Base-by-base conservation (phyloP, 2,329 filamentous ascomycete genomes). In the Apiospora hydei region DNA sequence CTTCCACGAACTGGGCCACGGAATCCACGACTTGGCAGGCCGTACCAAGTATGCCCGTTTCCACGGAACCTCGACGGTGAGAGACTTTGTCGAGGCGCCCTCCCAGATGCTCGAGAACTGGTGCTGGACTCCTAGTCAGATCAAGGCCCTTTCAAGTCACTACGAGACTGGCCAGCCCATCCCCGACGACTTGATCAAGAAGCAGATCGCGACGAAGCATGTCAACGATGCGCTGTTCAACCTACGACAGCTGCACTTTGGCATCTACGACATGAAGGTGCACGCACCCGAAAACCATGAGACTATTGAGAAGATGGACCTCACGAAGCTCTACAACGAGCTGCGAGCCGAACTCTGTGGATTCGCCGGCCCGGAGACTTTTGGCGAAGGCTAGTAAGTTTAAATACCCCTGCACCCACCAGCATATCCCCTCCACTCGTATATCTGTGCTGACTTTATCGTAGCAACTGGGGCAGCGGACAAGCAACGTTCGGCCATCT, bases 401-500 rank as follows among this genome's bases (percentile, higher is more conserved):
- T 41, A 14, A 41, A 57, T n/a, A n/a, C n/a, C n/a, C n/a, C n/a
- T n/a, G n/a, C n/a, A n/a, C n/a, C n/a, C n/a, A n/a, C n/a, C n/a
- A n/a, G n/a, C n/a, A n/a, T n/a, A n/a, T n/a, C n/a, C n/a, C n/a
- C n/a, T n/a, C n/a, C n/a, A n/a, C n/a, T n/a, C n/a, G n/a, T n/a
- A n/a, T n/a, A n/a, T n/a, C n/a, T n/a, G n/a, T n/a, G n/a, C n/a
- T 64, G 34, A 64, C 57, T n/a, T 24, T 41, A n/a, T 41, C 67
- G 73, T 64, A 89, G 88, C 80, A 86, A 87, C 73, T 95, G 93
- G 92, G 93, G 92, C 53, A 89, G 95, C 77, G 93, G 93, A 16
- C 90, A 95, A 78, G 92, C 93, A 7, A 94, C 91, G 0, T 95
- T 96, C 78, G 93, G 93, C 21, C 94, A 96, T 82, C 86, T 96